These are phyloP conservation scores for Jatropha podagrica DNA, from an alignment of 441 rosid species.

Conservation along the genomic window DNA sequence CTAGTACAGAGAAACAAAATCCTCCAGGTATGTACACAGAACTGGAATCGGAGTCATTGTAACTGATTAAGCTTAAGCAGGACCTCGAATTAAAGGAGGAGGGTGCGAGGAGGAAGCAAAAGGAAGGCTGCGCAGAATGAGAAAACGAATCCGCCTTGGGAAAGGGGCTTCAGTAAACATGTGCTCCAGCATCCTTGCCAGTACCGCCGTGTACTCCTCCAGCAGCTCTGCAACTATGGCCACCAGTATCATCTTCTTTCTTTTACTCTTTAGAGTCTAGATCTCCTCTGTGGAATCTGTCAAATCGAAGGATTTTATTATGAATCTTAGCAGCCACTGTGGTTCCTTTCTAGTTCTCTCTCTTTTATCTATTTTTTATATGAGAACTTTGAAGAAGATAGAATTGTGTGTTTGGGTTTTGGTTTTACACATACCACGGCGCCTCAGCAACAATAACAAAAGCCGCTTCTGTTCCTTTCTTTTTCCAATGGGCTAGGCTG, in stretches of 20 bases:
- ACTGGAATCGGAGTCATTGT: too few relatives aligned
- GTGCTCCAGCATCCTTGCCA: conserved; percentile 60
- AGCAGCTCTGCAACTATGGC: conserved; percentile 62
- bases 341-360: background rate
- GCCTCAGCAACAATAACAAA: conserved; percentile 6
- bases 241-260: conserved; percentile 55
- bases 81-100: conserved; percentile 19
- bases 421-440: background rate
- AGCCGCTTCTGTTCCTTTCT: background rate
- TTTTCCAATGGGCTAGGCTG: background rate
- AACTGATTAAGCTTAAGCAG: conserved; percentile 11
- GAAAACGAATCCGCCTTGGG: conserved; percentile 72
- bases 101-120: conserved; percentile 34
- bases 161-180: conserved; percentile 62
- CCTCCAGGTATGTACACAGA: background rate
- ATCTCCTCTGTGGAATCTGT: too few relatives aligned
- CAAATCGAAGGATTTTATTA: too few relatives aligned
- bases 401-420: background rate
- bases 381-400: too few relatives aligned
- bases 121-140: conserved; percentile 65
- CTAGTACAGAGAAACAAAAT: too few relatives aligned
- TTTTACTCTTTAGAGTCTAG: background rate
- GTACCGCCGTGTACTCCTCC: conserved; percentile 73
- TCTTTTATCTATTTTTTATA: background rate
- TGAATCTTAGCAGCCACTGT: too few relatives aligned